Evolutionary conservation across 176 grass and related monocot species (phyloP), one percentile per base, ranked within the genome.

Genomic region (Triticum timopheevii): DNA sequence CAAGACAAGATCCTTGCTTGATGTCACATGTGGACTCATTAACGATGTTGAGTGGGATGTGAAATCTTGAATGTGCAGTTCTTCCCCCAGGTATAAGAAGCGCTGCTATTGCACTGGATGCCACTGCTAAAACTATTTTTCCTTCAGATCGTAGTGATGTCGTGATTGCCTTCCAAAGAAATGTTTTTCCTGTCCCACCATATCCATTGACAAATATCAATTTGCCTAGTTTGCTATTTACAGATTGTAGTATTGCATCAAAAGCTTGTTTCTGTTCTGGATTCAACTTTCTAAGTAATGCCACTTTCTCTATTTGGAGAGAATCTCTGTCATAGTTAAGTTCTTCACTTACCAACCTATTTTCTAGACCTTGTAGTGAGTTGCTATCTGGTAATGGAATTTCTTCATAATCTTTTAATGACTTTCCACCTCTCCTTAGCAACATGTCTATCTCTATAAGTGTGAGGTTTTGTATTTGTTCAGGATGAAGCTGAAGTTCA

Each of bases 341-440:
- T 15, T 85, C 73, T 13, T 86, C 84, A 79, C 40, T 78, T 40
- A 86, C 2, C 24, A 86, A 59, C 31, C 84, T 86, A 2, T 86
- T 86, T 19, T 45, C 1, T 67, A 78, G 22, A 9, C 23, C 62
- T 3, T 44, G 62, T 8, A 88, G 16, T 28, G 31, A 22, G 23
- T 3, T 59, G 6, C 4, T 62, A 15, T 83, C 34, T 34, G 7
- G 76, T 30, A 71, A 1, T 23, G 5, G 65, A 77, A 80, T 86
- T 61, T 76, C 76, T 42, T 50, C 8, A 16, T 19, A 68, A 5
- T 88, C 45, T 35, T 69, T 67, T 20, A 83, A 4, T 1, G 69
- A 67, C 52, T 75, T 88, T 7, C 34, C 70, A 0, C 81, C 56
- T 42, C 31, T 82, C 2, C 25, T 67, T 54, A 88, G 23, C 30